Evolutionary conservation across 106 monocot genomes (phyloP), one percentile per base, ranked within the genome.

Genomic region (Dioscorea zingiberensis): DNA sequence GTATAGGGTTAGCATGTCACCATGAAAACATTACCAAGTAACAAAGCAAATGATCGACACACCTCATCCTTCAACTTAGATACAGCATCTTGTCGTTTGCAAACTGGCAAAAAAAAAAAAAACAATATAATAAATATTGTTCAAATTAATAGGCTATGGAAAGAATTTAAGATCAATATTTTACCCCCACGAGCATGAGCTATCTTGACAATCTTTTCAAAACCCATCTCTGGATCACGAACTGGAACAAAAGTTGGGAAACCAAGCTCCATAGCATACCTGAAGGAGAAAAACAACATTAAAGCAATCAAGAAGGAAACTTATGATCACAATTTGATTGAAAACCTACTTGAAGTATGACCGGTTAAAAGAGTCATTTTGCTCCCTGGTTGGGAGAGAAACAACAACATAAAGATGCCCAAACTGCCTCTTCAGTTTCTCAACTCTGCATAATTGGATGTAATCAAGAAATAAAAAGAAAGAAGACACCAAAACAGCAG

Each of bases 351-450:
- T 83, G 79, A 91, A 85, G 70, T 81, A 98, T 63, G 77, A 68
- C 18, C 16, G 55, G 54, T 91, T 84, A 62, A 92, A 86, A 70
- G 92, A 92, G 76, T 92, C 86, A 73, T 86, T 88, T 64, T 98
- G 97, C 70, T 92, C 92, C 29, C 25, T 73, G 18, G 92, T 84
- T n/a, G 85, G 86, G 47, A 92, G 83, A 55, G 69, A 74, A 23
- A 88, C 79, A 56, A 98, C 81, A 51, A 82, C 84, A 78, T 98
- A 98, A 19, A 98, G 79, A 76, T 86, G 77, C 73, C 69, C 54
- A 56, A 98, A 92, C 75, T 86, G 88, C 66, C 62, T 84, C 66
- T 86, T 98, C 75, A 92, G 68, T 28, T 79, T 82, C 44, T 77
- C 77, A 68, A 84, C 80, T 72, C 97, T 92, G 79, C 29, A 76